phyloP scores from a whole-genome alignment of 352 stramenopile genomes.

The Pythium pectinolyticum region DNA sequence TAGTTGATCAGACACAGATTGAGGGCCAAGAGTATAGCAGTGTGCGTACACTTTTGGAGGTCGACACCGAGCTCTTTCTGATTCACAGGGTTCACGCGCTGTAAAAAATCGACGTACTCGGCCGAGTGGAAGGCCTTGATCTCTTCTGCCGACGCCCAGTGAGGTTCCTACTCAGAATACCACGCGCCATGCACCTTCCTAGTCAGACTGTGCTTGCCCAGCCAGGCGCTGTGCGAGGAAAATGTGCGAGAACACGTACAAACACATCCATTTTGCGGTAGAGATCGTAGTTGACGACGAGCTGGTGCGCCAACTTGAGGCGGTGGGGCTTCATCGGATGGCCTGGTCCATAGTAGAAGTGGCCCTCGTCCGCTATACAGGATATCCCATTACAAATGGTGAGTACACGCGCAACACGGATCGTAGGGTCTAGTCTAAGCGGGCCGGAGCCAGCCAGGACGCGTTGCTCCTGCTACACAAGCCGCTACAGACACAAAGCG shows the following conservation, averaged over 20 bases:
- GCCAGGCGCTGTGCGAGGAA: too few relatives aligned
- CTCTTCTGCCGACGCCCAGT: slow-evolving; percentile 88
- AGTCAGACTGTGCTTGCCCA: too few relatives aligned
- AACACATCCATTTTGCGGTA: slow-evolving; percentile 99
- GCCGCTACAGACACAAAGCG: neutral
- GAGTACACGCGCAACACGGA: too few relatives aligned
- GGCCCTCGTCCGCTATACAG: slow-evolving; percentile 89
- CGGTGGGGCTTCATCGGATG: slow-evolving; percentile 98
- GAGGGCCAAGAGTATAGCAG: neutral
- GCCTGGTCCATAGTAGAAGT: slow-evolving; percentile 96
- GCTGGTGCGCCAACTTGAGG: slow-evolving; percentile 97
- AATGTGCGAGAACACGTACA: slow-evolving; percentile 34
- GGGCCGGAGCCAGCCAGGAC: too few relatives aligned
- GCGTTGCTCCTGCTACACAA: neutral
- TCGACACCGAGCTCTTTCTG: slow-evolving; percentile 78
- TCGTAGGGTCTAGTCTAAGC: too few relatives aligned
- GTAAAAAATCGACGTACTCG: slow-evolving; percentile 98
- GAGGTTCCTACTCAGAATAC: slow-evolving; percentile 82
- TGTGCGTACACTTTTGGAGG: slow-evolving; percentile 68
- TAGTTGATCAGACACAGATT: neutral
- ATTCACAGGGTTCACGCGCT: slow-evolving; percentile 94
- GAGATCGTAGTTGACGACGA: slow-evolving; percentile 98
- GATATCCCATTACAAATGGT: neutral
- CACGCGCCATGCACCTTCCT: too few relatives aligned
- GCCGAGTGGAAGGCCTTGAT: slow-evolving; percentile 97